Percentiles rank a stretch among this genome's conserved stretches.
phyloP scores from a whole-genome alignment of 2,329 filamentous ascomycete species.

The Myriosclerotinia scirpicola region DNA sequence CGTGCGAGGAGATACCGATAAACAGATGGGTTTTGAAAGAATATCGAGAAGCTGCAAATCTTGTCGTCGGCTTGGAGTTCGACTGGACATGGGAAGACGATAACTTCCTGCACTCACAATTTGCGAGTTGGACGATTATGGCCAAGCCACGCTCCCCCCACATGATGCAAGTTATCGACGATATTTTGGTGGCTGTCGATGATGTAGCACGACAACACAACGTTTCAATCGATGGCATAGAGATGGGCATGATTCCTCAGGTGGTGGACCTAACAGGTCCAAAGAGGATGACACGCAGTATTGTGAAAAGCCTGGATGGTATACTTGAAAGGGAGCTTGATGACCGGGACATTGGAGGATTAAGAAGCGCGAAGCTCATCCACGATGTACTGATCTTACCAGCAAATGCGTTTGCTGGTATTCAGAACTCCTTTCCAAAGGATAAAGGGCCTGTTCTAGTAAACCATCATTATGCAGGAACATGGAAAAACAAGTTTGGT shows the following conservation, averaged over 20 bases:
- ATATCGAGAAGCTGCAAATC: constrained; percentile 42
- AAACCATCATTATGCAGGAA: constrained; percentile 13
- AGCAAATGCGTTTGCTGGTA: background rate
- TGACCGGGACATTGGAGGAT: constrained; percentile 3
- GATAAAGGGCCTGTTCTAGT: background rate
- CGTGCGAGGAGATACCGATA: constrained; percentile 47
- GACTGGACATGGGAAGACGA: constrained; percentile 1
- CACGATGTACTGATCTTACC: constrained; percentile 11
- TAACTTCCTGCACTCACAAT: background rate
- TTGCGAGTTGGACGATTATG: constrained; percentile 8
- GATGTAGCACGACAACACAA: background rate
- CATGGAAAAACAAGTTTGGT: constrained; percentile 14
- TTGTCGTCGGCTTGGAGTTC: constrained; percentile 5
- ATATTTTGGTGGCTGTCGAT: background rate
- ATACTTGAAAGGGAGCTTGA: background rate
- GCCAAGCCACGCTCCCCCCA: background rate
- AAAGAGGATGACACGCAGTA: constrained; percentile 9
- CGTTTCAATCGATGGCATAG: background rate
- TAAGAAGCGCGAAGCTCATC: background rate
- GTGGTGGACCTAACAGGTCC: constrained; percentile 11
- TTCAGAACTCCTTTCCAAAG: constrained; percentile 3
- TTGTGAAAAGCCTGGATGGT: background rate
- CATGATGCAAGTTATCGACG: background rate
- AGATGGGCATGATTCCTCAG: constrained; percentile 2
- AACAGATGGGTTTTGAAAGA: constrained; percentile 62